Conservation (phyloP, 2,329 filamentous ascomycete species). For the Pseudocercospora musae region DNA sequence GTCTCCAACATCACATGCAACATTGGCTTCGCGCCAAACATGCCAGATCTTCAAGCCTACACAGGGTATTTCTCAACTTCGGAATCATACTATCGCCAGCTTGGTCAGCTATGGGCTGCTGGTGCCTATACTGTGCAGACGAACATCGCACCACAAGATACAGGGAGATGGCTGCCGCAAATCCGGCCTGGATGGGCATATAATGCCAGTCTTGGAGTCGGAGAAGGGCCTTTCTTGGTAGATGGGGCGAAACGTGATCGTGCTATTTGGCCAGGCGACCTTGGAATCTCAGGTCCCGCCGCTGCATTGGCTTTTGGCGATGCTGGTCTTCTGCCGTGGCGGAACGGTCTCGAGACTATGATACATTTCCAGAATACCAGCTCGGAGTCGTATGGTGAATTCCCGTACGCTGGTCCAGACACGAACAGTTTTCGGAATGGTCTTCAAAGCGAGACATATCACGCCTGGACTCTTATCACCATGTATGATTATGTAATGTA, state of each 20-base stretch:
- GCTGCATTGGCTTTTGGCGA: background rate
- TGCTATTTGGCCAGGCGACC: background rate
- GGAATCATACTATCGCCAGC: background rate
- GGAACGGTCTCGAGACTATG: background rate
- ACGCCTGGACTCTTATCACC: slow-evolving; percentile 23
- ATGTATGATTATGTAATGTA: slow-evolving; percentile 2
- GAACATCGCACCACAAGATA: background rate
- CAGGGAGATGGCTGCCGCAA: background rate
- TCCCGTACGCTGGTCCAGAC: background rate
- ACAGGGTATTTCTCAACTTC: background rate
- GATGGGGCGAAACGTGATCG: background rate
- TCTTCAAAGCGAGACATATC: background rate
- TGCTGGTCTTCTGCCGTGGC: background rate
- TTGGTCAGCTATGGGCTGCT: background rate
- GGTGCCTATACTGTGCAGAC: background rate
- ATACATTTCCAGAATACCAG: background rate
- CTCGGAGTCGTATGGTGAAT: background rate
- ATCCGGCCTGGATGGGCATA: background rate
- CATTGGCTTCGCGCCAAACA: background rate
- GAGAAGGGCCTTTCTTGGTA: background rate
- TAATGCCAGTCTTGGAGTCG: background rate
- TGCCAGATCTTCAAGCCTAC: background rate
- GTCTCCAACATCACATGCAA: background rate
- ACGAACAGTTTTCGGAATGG: background rate
- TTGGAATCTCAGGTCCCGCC: background rate